Percentiles rank a stretch among this genome's conserved stretches.
phyloP scores from a whole-genome alignment of 768 basidiomycete species.

The Tulasnella sp. region DNA sequence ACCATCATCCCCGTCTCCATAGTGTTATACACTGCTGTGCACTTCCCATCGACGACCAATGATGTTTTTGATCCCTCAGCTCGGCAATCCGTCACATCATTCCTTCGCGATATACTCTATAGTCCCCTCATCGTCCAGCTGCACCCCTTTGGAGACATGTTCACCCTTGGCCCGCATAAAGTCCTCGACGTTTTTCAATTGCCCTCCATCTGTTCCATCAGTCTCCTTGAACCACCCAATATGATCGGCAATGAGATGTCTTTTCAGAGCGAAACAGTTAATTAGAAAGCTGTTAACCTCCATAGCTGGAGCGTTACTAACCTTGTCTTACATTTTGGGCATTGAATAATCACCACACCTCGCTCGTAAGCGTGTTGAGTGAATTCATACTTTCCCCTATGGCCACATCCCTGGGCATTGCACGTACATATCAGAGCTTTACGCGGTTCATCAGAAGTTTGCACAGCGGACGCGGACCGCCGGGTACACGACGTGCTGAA shows the following conservation, averaged over 20 bases:
- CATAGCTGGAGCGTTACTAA: no score
- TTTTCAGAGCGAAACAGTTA: constrained; percentile 23
- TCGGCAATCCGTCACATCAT: not conserved
- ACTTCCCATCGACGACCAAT: no score
- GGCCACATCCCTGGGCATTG: constrained; percentile 59
- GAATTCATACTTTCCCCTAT: constrained; percentile 82
- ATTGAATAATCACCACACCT: constrained; percentile 85
- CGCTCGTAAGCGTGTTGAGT: constrained; percentile 72
- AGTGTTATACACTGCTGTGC: not conserved
- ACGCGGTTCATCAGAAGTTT: constrained; percentile 37
- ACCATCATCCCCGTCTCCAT: no score
- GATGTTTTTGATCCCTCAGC: no score
- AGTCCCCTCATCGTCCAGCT: not conserved
- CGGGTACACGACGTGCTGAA: no score
- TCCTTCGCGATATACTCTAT: constrained; percentile 6
- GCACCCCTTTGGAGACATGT: constrained; percentile 33
- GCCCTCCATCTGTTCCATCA: constrained; percentile 53
- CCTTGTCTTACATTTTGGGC: constrained; percentile 84
- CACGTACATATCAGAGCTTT: constrained; percentile 80
- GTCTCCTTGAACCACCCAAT: constrained; percentile 83
- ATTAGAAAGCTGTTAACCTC: not conserved
- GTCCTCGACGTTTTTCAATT: constrained; percentile 71
- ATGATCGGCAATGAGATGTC: constrained; percentile 82
- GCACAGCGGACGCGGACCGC: no score
- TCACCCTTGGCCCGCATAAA: constrained; percentile 72